Base-by-base conservation (phyloP, 75 land plant species). In the Pinus taeda region DNA sequence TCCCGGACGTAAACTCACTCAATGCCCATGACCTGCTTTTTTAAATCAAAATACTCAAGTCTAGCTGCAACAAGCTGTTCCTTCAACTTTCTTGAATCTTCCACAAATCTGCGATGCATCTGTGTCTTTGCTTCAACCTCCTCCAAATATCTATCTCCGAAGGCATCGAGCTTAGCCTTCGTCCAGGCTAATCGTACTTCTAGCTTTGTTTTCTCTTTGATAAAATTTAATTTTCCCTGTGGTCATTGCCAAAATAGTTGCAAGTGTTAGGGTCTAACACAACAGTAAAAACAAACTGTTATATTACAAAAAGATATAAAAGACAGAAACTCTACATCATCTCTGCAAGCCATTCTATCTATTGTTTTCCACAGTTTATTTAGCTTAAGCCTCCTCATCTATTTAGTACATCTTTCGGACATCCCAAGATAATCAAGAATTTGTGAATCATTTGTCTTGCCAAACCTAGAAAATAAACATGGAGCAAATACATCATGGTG, bases 161-260 rank as follows among this genome's bases (percentile, higher is more conserved):
- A 81, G 3, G 85, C 85, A 36, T 88, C 90, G 36, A 91, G 58
- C 55, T 82, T 86, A 24, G 80, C 79, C 64, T 88, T 86, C 49
- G 87, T 74, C 24, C 73, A 33, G 0, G 70, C 77, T 8, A 88
- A 83, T 56, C 78, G 73, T 83, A 88, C 79, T 62, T 79, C 65
- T 14, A 81, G 77, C 60, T 83, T 87, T 69, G 85, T 84, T 73
- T n/a, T 77, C 70, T 90, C 87, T 6, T 81, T 85, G 56, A 49
- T 77, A 45, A 74, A 75, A 3, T 39, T 73, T n/a, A 55, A 11
- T 39, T 71, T 58, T 71, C 70, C 85, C 87, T 88, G 81, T 42
- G 37, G 17, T 18, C 45, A 66, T 66, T 18, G 70, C n/a, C 29
- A 37, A 66, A 3, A 37, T 66, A 66, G n/a, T 18, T 14, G 21